Evolutionary conservation across 108 stramenopile genomes (phyloP), one percentile per base, ranked within the genome.

Genomic region (Cyclotella cryptica): DNA sequence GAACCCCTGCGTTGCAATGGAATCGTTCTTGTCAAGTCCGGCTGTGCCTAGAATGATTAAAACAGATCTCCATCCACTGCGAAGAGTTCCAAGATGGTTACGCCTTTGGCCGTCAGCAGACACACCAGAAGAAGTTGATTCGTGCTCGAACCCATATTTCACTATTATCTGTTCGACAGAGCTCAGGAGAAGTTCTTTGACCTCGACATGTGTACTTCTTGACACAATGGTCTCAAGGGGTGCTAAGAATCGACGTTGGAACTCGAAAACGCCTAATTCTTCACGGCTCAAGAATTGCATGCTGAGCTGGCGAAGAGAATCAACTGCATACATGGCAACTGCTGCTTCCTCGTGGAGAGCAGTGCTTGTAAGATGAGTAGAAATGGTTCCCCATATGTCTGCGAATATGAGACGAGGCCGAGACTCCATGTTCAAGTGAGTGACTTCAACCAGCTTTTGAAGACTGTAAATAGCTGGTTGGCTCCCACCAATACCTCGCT

Each of bases 371-470:
- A 98, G 92, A 77, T 97, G 97, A 49, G 77, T 83, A 5, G 97
- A 91, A 40, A 99, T 90, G 10, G 91, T 88, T 40, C 85, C 87
- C 99, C 99, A 99, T 47, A 99, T 84, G 44, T 95, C 91, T 44
- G 96, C 87, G 88, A 98, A 99, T 26, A 97, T 93, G 42, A 99
- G 75, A 14, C 98, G 84, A 18, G 97, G 92, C 39, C 99, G 81
- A 29, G 85, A 85, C 59, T 97, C 94, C 97, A 99, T 97, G 87
- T 99, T 99, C 84, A 89, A 97, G 78, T 99, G 98, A 18, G 99
- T 96, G 17, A 98, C 98, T 71, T 99, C 99, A 15, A 99, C 98
- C 18, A 99, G 85, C 79, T 98, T 97, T 72, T 99, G 98, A 24
- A 99, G 90, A 47, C 90, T 95, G 84, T 96, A 98, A 55, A 98